Evolutionary conservation across 139 green algal genomes (phyloP), one percentile per base, ranked within the genome.

Genomic region (Picochlorum sp.): DNA sequence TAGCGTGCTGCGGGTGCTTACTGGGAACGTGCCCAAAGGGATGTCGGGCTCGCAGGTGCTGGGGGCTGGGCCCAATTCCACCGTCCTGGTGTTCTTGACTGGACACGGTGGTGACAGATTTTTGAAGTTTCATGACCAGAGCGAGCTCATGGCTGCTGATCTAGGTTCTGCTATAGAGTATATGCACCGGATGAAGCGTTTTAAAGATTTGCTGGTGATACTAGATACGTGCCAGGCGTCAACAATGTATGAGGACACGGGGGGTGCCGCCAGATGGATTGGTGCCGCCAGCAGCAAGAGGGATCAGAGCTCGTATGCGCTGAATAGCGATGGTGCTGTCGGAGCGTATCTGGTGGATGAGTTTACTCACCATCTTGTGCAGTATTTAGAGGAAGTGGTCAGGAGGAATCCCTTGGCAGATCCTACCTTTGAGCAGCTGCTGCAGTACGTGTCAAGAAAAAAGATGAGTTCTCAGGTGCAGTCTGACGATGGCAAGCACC

Each of bases 41-140:
- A 64, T 63, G 13, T 60, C 59, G 2, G 22, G 36, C 29, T 87
- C 80, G 31, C 88, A 92, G 63, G 76, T 82, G 16, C 70, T 98
- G 61, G 57, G 84, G 14, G 88, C 79, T 2, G 78, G 89, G 41
- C 53, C 54, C 2, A 33, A 45, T 20, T 91, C 78, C 52, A 93
- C 90, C 55, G 72, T 98, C 10, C 69, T 98, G 55, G 65, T 96
- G 2, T 95, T 84, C 65, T 60, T 95, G 18, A 86, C 82, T 0
- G 87, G 87, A 2, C 87, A 95, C 57, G 87, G 88, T 1, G 92
- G 92, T 12, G 83, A 96, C 37, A 81, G 87, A 28, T 98, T 98
- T 56, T 70, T 98, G 28, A 98, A 98, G 67, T 96, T 98, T 54
- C 90, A 96, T 55, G 81, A 80, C 29, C 55, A 81, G 18, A 55